Conservation (phyloP, 306 rosid genomes). For the Pyrus communis region DNA sequence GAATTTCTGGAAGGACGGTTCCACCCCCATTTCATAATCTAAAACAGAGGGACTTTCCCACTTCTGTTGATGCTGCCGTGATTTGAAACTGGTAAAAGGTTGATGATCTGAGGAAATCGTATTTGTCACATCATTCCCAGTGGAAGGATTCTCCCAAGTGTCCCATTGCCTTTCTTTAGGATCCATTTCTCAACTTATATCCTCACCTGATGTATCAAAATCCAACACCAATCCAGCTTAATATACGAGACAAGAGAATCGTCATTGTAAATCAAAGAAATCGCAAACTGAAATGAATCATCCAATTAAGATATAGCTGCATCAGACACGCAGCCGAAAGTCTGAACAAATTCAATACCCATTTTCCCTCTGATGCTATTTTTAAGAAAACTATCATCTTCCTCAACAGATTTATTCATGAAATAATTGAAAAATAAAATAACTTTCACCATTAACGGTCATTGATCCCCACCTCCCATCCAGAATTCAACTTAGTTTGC, state of each 20-base stretch:
- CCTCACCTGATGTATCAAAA: conserved; percentile 18
- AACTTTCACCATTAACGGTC: not conserved
- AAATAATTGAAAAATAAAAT: too few species aligned
- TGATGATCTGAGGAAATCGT: conserved; percentile 29
- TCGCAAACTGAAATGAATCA: not conserved
- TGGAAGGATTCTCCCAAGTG: conserved; percentile 48
- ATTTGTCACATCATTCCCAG: conserved; percentile 30
- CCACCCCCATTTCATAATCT: conserved; percentile 43
- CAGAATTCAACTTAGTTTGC: not conserved
- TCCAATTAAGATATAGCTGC: not conserved
- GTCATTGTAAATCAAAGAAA: not conserved
- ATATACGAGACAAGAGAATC: not conserved
- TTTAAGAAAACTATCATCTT: not conserved
- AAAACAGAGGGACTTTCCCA: conserved; percentile 51
- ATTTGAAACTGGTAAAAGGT: conserved; percentile 32
- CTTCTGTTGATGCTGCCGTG: conserved; percentile 31
- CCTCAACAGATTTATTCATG: not conserved
- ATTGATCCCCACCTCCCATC: not conserved
- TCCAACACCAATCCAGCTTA: conserved; percentile 24
- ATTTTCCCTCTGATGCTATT: not conserved
- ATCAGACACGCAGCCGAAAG: not conserved
- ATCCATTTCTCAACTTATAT: conserved; percentile 38
- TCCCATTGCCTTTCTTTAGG: conserved; percentile 45
- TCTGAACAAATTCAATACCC: not conserved
- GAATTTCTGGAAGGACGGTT: conserved; percentile 46